Base-by-base conservation (phyloP, 345 rosid species). In the Toxicodendron radicans region DNA sequence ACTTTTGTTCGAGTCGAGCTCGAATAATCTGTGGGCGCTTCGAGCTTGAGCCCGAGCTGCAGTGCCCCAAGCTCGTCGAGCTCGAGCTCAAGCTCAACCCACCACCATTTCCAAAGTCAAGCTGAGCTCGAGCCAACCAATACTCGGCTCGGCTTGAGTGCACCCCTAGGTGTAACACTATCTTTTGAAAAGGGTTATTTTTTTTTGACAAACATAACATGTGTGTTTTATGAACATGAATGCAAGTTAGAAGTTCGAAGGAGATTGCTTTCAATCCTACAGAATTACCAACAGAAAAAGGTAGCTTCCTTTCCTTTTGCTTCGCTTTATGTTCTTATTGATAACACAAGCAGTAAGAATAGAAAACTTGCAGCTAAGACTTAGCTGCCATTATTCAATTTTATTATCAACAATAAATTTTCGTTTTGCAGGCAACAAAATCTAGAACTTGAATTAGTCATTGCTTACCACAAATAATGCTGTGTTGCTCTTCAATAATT, bases 401-500 rank as follows among this genome's bases (percentile, higher is more conserved):
- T 35, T 27, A 53, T 23, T 27, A 54, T 30, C 30, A 35, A 23
- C 0, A 51, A 62, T 43, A 60, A 53, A 61, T n/a, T 30, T 70
- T 30, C 43, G 7, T 71, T 67, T 66, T 32, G 57, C 24, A 48
- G n/a, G 67, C 65, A 64, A n/a, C 27, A 62, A 54, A 41, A 63
- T 27, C 27, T 69, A 21, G 12, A 75, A 12, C 1, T 17, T 20
- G 18, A 27, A 45, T 71, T 17, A 43, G 61, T 17, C 10, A 10
- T 38, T 21, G 61, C 83, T 84, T 87, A 93, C 99, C 86, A 95
- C 99, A 73, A 93, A 95, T 74, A 89, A 77, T 23, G 91, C 77
- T 3, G 99, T 93, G 81, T 91, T 95, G 86, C 87, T 91, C 86
- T 93, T 95, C 80, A 91, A 81, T 79, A 93, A 69, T 66, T 95